These are phyloP conservation scores for Artemisia argyi DNA, from an alignment of 129 eudicot genomes.

Conservation along the genomic window DNA sequence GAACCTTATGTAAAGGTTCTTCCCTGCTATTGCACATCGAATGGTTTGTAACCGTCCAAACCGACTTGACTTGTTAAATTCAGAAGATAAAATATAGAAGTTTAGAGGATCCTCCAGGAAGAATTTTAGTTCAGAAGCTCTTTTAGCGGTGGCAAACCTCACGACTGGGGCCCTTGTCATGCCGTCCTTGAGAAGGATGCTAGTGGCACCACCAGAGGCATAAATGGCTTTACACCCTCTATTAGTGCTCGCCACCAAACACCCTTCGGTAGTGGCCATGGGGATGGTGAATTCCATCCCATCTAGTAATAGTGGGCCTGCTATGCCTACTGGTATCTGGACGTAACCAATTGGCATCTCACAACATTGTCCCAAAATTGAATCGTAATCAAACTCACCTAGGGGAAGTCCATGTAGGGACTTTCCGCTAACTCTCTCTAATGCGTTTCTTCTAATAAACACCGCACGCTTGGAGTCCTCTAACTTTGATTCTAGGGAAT, in stretches of 20 bases:
- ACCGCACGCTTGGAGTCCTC: conserved; percentile 54
- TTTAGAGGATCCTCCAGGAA: conserved; percentile 52
- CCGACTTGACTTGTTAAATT: conserved; percentile 42
- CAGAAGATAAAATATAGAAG: conserved; percentile 31
- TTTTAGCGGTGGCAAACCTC: conserved; percentile 51
- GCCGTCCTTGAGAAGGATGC: conserved; percentile 50
- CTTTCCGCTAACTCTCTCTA: conserved; percentile 51
- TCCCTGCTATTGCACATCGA: conserved; percentile 37
- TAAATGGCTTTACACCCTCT: conserved; percentile 62
- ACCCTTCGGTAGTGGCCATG: conserved; percentile 74
- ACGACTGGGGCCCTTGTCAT: conserved; percentile 64
- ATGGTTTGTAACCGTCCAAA: conserved; percentile 37
- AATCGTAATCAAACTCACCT: conserved; percentile 55
- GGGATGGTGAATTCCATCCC: conserved; percentile 58
- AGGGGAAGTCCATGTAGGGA: conserved; percentile 46
- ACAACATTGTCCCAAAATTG: conserved; percentile 65
- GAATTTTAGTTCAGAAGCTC: conserved; percentile 59
- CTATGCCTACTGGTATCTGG: conserved; percentile 67
- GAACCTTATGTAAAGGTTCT: conserved; percentile 39
- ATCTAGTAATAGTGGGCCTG: conserved; percentile 57
- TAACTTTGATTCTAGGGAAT: conserved; percentile 51
- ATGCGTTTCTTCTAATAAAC: conserved; percentile 47
- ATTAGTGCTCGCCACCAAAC: conserved; percentile 68
- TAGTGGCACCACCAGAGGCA: conserved; percentile 46
- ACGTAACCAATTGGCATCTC: conserved; percentile 77